Evolutionary conservation across 805 yeast species (phyloP), one percentile per base, ranked within the genome.

Genomic region (Clavispora phyllophila): DNA sequence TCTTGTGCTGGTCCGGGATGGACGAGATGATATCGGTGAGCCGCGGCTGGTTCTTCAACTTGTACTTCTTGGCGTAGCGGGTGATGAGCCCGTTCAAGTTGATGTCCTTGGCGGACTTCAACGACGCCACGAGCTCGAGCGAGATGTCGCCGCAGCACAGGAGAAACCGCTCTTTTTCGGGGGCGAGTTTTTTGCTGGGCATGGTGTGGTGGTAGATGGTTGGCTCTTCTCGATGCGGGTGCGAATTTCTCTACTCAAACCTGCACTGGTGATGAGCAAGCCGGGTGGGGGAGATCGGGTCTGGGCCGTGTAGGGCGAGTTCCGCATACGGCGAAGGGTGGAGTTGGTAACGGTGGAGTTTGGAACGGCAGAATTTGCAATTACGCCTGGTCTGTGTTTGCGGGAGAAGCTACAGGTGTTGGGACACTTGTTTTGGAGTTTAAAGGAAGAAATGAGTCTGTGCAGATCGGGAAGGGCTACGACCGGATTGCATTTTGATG

Each of bases 1-100:
- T 88, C 63, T 87, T 88, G 65, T 91, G 85, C 60, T 91, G 96
- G 60, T 91, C 97, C 9, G 99, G 99, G 46, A 93, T 91, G 1
- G 98, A 86, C 28, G 88, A 79, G 25, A 93, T 91, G 55, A 93
- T 89, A 65, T 93, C 99, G 1, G 98, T 91, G 39, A 93, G 73
- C 55, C 98, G 73, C 14, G 99, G 99, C 60, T 90, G 98, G 55
- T 84, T 85, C 55, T 87, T 85, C 47, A 93, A 74, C 66, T 87
- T 88, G 71, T 93, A 87, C 66, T 89, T 88, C 61, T 93, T 90
- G 29, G 98, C 87, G 53, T 78, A 79, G 54, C 89, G 73, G 22
- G 84, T 85, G 51, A 93, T 86, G 44, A 93, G 70, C 1, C 96
- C 98, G 65, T 93, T 93, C 54, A 93, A 68, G 60, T 93, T 93